These are phyloP conservation scores for Metarhizium sp. DNA, from an alignment of 2,329 filamentous ascomycete genomes.

Conservation along the genomic window DNA sequence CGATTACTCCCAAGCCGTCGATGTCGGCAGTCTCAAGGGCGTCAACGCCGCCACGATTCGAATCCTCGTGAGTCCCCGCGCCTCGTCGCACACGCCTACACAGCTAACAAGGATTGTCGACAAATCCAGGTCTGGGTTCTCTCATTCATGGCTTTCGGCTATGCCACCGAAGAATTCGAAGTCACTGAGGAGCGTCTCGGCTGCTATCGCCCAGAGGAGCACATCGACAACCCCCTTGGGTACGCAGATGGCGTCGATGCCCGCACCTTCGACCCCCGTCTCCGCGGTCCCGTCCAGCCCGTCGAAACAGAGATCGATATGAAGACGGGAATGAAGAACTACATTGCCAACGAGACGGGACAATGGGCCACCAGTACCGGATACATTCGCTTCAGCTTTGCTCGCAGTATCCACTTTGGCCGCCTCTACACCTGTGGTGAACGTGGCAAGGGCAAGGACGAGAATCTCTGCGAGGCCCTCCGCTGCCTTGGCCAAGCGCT, in stretches of 20 bases:
- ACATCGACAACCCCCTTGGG: slow-evolving; percentile 70
- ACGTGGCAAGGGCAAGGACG: slow-evolving; percentile 53
- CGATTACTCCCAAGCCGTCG: slow-evolving; percentile 77
- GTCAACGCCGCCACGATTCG: slow-evolving; percentile 71
- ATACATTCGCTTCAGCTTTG: slow-evolving; percentile 70
- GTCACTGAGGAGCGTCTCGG: slow-evolving; percentile 73
- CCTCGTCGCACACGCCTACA: not conserved
- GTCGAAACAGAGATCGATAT: slow-evolving; percentile 65
- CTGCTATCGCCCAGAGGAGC: slow-evolving; percentile 68
- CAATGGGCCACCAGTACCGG: slow-evolving; percentile 84
- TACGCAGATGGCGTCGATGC: slow-evolving; percentile 86
- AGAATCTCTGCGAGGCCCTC: slow-evolving; percentile 71
- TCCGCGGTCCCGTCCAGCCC: slow-evolving; percentile 68
- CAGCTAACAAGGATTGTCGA: not conserved
- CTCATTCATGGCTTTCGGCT: slow-evolving; percentile 73
- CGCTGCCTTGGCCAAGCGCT: slow-evolving; percentile 67
- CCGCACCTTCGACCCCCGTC: slow-evolving; percentile 66
- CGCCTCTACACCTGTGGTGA: slow-evolving; percentile 63
- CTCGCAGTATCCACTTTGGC: slow-evolving; percentile 67
- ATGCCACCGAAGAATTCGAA: slow-evolving; percentile 79
- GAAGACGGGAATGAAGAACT: slow-evolving; percentile 95
- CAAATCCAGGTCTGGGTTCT: slow-evolving; percentile 58
- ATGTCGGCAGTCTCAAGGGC: slow-evolving; percentile 70
- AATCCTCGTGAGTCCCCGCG: slow-evolving; percentile 44
- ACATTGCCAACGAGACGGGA: slow-evolving; percentile 85